phyloP scores from a whole-genome alignment of 768 basidiomycete species.

The Tulasnella sp. region DNA sequence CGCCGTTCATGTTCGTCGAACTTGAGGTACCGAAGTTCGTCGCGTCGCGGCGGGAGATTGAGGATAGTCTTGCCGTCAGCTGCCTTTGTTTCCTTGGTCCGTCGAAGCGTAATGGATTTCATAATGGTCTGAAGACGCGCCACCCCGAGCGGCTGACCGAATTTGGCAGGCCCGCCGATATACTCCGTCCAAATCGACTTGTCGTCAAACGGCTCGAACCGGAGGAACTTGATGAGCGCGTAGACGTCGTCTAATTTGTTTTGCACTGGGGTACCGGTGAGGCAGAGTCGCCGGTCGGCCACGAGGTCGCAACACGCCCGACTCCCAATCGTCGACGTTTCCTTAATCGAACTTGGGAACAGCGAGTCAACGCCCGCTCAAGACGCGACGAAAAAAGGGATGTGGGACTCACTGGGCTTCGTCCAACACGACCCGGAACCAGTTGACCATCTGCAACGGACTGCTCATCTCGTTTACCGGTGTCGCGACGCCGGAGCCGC shows the following conservation, averaged over 20 bases:
- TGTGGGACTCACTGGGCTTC: conserved; percentile 76
- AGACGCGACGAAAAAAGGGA: not conserved
- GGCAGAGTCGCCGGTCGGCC: conserved; percentile 82
- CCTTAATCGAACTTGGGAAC: conserved; percentile 76
- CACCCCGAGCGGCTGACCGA: conserved; percentile 77
- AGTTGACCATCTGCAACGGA: conserved; percentile 84
- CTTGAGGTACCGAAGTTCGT: conserved; percentile 73
- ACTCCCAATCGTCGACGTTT: conserved; percentile 85
- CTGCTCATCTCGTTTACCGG: conserved; percentile 41
- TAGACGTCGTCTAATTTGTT: conserved; percentile 98
- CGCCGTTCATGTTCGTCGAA: conserved; percentile 70
- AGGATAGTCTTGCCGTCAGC: conserved; percentile 76
- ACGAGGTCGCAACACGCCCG: conserved; percentile 90
- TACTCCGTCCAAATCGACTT: conserved; percentile 87
- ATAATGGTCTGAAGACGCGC: conserved; percentile 93
- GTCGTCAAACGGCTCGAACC: conserved; percentile 84
- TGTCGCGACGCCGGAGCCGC: conserved; percentile 29
- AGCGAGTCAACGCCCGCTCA: not conserved
- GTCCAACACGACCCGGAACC: conserved; percentile 91
- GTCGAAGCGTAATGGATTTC: conserved; percentile 89
- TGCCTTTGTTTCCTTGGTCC: conserved; percentile 83
- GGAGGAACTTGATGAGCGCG: conserved; percentile 91
- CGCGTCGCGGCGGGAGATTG: conserved; percentile 77
- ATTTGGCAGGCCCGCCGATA: conserved; percentile 87
- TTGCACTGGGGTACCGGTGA: conserved; percentile 98